Evolutionary conservation across 2,329 filamentous ascomycete species (phyloP).

Genomic region (Cytospora chrysosperma): DNA sequence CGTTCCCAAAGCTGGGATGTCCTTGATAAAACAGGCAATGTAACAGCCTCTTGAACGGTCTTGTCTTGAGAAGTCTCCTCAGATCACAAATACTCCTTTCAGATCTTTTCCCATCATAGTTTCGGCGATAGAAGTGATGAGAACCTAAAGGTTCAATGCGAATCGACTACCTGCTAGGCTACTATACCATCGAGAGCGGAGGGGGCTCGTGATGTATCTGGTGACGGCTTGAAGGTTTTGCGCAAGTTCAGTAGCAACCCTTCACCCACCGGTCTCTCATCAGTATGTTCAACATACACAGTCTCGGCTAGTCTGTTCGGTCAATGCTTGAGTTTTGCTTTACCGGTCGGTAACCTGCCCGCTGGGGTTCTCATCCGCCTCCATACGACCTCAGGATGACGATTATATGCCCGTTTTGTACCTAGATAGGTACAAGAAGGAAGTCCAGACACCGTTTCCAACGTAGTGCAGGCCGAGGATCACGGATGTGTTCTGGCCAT

Average conservation of each 20-base stretch:
- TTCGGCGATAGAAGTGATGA: no score
- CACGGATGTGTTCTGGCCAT: not conserved
- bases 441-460: not conserved
- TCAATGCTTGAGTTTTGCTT: not conserved
- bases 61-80: no score
- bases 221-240: not conserved
- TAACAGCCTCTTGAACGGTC: not conserved
- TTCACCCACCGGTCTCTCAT: not conserved
- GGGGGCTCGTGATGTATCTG: not conserved
- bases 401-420: not conserved
- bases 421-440: no score
- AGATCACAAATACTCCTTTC: no score
- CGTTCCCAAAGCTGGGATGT: no score
- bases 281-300: not conserved
- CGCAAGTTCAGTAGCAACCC: not conserved
- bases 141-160: not conserved
- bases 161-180: not conserved
- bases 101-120: no score
- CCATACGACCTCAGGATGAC: not conserved
- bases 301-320: not conserved
- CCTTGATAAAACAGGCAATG: no score
- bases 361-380: not conserved
- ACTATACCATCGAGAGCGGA: not conserved
- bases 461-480: not conserved
- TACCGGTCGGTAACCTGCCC: not conserved